Conservation (phyloP, 1,284 basidiomycete species). For the Ustilago xerochloae region DNA sequence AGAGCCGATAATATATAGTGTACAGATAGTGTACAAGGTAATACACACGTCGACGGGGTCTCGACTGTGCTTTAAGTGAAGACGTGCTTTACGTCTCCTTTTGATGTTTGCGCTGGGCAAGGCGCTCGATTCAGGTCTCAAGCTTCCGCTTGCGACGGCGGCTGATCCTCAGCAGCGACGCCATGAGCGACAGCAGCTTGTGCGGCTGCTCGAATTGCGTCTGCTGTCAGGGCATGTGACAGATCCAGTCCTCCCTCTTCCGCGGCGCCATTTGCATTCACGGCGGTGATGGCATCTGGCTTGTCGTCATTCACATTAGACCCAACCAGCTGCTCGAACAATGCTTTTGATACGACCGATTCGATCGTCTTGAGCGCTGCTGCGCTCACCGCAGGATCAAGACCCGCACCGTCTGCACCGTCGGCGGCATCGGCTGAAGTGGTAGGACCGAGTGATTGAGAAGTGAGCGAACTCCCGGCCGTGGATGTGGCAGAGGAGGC, state of each 20-base stretch:
- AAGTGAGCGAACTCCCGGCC: background rate
- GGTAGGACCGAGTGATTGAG: slow-evolving; percentile 5
- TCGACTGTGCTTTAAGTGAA: background rate
- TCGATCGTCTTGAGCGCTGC: slow-evolving; percentile 37
- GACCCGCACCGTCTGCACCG: background rate
- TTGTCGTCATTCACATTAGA: slow-evolving; percentile 8
- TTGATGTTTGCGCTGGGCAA: background rate
- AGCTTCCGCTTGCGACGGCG: background rate
- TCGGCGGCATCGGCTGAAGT: background rate
- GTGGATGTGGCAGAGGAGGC: background rate
- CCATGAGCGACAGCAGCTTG: slow-evolving; percentile 44
- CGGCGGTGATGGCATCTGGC: background rate
- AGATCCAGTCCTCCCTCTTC: slow-evolving; percentile 2
- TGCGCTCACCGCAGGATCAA: slow-evolving; percentile 28
- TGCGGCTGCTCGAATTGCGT: slow-evolving; percentile 38
- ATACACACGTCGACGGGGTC: background rate
- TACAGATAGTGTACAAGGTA: background rate
- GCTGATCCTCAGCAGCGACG: slow-evolving; percentile 1
- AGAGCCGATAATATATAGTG: no score
- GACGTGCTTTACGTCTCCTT: background rate
- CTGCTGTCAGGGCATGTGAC: slow-evolving; percentile 24
- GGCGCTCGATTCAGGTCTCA: background rate
- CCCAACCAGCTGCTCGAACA: slow-evolving; percentile 36
- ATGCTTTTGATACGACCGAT: slow-evolving; percentile 33
- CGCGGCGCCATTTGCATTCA: background rate